Evolutionary conservation across 2,329 filamentous ascomycete genomes (phyloP), one percentile per base, ranked within the genome.

Genomic region (Fusarium sp.): DNA sequence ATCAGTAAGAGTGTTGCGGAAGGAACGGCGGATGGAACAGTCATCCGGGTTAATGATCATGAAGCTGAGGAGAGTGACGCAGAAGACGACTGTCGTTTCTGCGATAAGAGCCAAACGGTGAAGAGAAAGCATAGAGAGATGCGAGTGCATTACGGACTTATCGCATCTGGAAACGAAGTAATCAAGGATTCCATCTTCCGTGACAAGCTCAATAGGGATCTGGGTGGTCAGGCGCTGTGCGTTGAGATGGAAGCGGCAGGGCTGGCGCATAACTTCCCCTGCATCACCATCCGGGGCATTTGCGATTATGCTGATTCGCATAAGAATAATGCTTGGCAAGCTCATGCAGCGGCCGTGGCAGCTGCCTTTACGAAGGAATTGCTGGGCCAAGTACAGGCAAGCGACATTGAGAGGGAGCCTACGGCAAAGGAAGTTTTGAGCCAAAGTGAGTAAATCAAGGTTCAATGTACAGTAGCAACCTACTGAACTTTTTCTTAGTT

Each of bases 401-500:
- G 20, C 13, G 45, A 48, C 1, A 4, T 28, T 22, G 20, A 20
- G 9, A 3, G 13, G 9, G 45, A 48, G 20, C 20, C 45, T 10
- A 48, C 45, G 0, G 45, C 9, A 22, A 1, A 48, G 26, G 7
- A 31, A 0, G 0, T 48, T 15, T 1, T 48, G 26, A 4, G 3
- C 4, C 20, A 17, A 1, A 28, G 45, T 48, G 26, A 48, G 45
- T 31, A 20, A 7, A 28, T 14, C 2, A 20, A 13, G 12, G 8
- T 13, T 13, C 0, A 26, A 0, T 14, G 7, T 0, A 28, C 6
- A 5, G 3, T 15, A 22, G 0, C 3, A 3, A 28, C 4, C 20
- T 22, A 3, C 13, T 28, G 5, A 48, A 13, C 2, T 15, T 7
- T 7, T 0, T 5, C 1, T 7, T 22, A 48, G 45, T 48, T 11